Evolutionary conservation across 768 basidiomycete genomes (phyloP), one percentile per base, ranked within the genome.

Genomic region (Termitomyces sp.): DNA sequence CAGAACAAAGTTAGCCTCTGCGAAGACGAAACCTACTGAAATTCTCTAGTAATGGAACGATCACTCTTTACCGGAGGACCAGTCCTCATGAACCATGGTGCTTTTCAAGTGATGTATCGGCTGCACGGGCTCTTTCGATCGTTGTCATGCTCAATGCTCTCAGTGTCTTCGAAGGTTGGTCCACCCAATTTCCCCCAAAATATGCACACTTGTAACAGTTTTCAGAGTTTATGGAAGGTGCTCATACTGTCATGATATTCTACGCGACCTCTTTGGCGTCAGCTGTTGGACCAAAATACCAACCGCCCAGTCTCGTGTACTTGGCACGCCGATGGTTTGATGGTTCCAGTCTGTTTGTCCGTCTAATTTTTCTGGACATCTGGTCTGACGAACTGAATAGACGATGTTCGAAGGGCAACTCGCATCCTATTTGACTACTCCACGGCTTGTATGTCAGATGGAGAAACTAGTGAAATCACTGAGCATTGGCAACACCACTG

Each of bases 261-360:
- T 97, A 94, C 69, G 80, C 87, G 0, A 81, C 87, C 0, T 86
- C 90, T 2, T 74, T 98, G 30, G 77, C 81, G 1, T 74, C 80
- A 18, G 73, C 73, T 8, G 79, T 92, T 13, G 91, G 91, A 1
- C 64, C 74, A 0, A 66, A 69, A 2, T 95, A 86, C 65, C 77
- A 83, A 53, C 69, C 82, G 6, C 90, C 95, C 0, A 87, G 85
- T 59, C 75, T 97, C 6, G 78, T 84, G 2, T 86, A 82, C 63
- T 77, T 97, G 45, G 91, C 88, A 8, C 75, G 73, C 18, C 80
- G 80, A 63, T 96, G 94, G 87, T 83, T 94, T 35, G 84, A 88
- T 64, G 75, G 84, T 8, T 84, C 85, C 2, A 77, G 93, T 95
- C 67, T 57, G 83, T 63, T 16, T 43, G 3, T 53, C 16, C 20